Evolutionary conservation across 2,329 filamentous ascomycete genomes (phyloP).

Genomic region (Paecilomyces sp.): DNA sequence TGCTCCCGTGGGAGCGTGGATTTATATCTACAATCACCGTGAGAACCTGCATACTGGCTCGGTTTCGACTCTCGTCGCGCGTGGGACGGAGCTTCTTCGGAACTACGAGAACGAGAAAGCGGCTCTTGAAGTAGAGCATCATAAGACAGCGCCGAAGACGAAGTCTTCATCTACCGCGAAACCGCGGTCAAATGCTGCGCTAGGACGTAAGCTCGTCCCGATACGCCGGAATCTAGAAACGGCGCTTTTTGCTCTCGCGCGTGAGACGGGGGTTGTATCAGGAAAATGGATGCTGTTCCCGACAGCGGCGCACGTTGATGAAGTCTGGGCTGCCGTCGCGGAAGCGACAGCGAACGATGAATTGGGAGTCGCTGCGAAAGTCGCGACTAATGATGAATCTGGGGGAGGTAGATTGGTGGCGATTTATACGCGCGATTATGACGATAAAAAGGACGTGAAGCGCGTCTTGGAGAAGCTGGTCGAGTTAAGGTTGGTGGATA

Average conservation of each 20-base stretch:
- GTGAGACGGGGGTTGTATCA: slow-evolving; percentile 48
- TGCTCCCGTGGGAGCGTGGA: slow-evolving; percentile 52
- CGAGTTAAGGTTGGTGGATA: slow-evolving; percentile 52
- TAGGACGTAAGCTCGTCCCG: slow-evolving; percentile 32
- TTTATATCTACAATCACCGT: slow-evolving; percentile 62
- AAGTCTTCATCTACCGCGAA: slow-evolving; percentile 12
- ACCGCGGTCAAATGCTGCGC: slow-evolving; percentile 15
- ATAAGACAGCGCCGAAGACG: slow-evolving; percentile 33
- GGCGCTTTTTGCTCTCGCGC: slow-evolving; percentile 56
- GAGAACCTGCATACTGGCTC: slow-evolving; percentile 32
- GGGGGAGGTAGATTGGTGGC: slow-evolving; percentile 57
- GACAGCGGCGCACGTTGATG: slow-evolving; percentile 14
- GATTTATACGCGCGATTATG: slow-evolving; percentile 71
- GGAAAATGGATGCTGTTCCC: slow-evolving; percentile 52
- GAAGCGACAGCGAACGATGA: slow-evolving; percentile 60
- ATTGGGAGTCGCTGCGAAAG: slow-evolving; percentile 67
- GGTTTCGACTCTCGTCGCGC: slow-evolving; percentile 43
- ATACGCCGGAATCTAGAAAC: slow-evolving; percentile 39
- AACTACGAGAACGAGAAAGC: slow-evolving; percentile 40
- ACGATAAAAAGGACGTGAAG: slow-evolving; percentile 59
- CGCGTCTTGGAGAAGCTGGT: slow-evolving; percentile 59
- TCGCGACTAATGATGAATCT: slow-evolving; percentile 48
- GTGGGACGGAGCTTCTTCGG: slow-evolving; percentile 49
- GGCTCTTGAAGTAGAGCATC: slow-evolving; percentile 45
- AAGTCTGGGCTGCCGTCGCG: slow-evolving; percentile 54